phyloP scores from a whole-genome alignment of 495 filamentous ascomycete genomes.

The Daldinia decipiens region DNA sequence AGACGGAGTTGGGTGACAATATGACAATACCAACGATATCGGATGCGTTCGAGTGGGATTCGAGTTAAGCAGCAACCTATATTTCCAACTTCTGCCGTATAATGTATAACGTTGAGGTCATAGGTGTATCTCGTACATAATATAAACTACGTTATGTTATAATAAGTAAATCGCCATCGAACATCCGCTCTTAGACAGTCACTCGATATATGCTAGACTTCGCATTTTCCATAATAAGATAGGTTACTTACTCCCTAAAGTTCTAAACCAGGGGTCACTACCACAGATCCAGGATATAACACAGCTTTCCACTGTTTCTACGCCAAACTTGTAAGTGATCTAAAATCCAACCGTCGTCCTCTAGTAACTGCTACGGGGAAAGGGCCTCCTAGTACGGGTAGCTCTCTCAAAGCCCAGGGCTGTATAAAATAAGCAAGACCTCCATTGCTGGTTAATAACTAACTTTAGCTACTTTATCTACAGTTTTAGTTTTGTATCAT shows the following conservation, averaged over 20 bases:
- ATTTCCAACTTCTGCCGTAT: neutral
- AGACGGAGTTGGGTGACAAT: neutral
- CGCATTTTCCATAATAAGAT: neutral
- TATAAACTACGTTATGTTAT: neutral
- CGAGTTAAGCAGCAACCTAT: neutral
- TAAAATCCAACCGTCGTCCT: too few species aligned
- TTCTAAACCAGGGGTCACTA: too few species aligned
- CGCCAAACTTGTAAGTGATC: too few species aligned
- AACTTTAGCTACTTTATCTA: neutral
- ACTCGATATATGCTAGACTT: neutral
- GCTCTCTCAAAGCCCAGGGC: too few species aligned
- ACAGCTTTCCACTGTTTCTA: too few species aligned
- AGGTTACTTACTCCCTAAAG: neutral
- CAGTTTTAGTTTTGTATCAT: neutral
- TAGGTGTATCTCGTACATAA: neutral
- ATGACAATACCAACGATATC: neutral
- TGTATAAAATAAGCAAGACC: too few species aligned
- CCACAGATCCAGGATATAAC: neutral
- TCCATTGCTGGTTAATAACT: too few species aligned
- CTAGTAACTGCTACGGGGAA: too few species aligned
- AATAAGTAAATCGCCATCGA: neutral
- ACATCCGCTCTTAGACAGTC: neutral
- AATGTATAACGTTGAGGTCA: neutral
- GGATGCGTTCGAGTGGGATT: constrained; percentile 1
- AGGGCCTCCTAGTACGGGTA: too few species aligned